Conservation (phyloP, 2,329 filamentous ascomycete species). For the Aspergillus novoparasiticus region DNA sequence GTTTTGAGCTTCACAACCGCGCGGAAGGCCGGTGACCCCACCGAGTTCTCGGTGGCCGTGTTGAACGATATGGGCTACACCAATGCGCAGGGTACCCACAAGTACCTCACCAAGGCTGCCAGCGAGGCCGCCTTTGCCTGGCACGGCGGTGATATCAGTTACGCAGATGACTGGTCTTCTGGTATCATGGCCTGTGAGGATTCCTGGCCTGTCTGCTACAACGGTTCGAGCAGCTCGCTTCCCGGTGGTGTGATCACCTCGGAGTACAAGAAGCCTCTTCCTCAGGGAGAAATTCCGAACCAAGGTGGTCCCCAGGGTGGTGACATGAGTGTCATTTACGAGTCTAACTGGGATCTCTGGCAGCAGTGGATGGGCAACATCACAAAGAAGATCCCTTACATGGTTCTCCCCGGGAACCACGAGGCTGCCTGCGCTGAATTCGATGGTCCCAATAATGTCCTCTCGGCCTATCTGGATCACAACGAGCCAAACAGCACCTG, state of each 20-base stretch:
- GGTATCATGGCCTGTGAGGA: conserved; percentile 54
- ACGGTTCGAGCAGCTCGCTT: conserved; percentile 47
- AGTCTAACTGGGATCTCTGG: conserved; percentile 57
- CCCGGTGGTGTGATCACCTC: conserved; percentile 39
- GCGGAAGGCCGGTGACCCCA: conserved; percentile 45
- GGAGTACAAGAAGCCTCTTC: conserved; percentile 49
- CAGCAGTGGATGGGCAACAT: conserved; percentile 52
- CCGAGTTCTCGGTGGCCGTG: conserved; percentile 50
- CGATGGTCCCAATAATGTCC: conserved; percentile 47
- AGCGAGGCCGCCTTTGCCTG: conserved; percentile 55
- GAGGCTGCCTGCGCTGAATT: conserved; percentile 54
- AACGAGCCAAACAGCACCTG: conserved; percentile 46
- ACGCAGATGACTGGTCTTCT: conserved; percentile 55
- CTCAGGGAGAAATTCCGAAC: conserved; percentile 48
- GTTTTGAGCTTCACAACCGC: conserved; percentile 52
- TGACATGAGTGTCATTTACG: conserved; percentile 54
- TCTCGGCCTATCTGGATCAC: conserved; percentile 53
- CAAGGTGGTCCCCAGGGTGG: conserved; percentile 52
- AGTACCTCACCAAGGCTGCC: conserved; percentile 45
- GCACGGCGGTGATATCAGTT: conserved; percentile 57
- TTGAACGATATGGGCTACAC: conserved; percentile 59
- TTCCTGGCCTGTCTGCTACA: conserved; percentile 56
- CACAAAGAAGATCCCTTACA: conserved; percentile 51
- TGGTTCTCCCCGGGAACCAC: conserved; percentile 56
- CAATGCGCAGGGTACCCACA: conserved; percentile 53